Conservation (phyloP, 1,284 basidiomycete genomes). For the Ustilago hordei region DNA sequence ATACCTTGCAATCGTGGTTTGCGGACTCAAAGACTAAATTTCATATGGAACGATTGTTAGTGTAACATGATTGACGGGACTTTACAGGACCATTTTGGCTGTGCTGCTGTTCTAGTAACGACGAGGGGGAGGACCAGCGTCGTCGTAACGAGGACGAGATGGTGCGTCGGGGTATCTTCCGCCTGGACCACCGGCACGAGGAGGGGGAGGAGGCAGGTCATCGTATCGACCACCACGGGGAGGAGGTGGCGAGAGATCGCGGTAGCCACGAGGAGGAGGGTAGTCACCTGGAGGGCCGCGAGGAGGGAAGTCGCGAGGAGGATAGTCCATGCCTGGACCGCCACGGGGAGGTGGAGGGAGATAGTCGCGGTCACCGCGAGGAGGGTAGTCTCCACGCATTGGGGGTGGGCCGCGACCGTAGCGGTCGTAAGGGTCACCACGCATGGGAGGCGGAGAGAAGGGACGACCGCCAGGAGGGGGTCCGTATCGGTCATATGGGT, state of each 20-base stretch:
- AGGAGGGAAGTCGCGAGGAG: constrained; percentile 52
- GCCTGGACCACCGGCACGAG: constrained; percentile 38
- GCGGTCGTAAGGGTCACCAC: constrained; percentile 51
- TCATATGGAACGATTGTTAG: constrained; percentile 3
- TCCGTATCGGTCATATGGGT: constrained; percentile 68
- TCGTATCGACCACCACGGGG: constrained; percentile 51
- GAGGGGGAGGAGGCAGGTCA: constrained; percentile 56
- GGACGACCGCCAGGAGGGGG: constrained; percentile 56
- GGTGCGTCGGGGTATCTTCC: constrained; percentile 40
- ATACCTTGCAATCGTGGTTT: not conserved
- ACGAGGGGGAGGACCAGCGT: constrained; percentile 45
- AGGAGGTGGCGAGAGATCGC: constrained; percentile 52
- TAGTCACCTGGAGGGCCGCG: constrained; percentile 57
- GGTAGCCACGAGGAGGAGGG: constrained; percentile 55
- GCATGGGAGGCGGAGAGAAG: constrained; percentile 51
- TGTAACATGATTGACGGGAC: constrained; percentile 14
- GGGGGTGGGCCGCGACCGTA: constrained; percentile 50
- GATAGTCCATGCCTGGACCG: constrained; percentile 55
- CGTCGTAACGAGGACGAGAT: constrained; percentile 47
- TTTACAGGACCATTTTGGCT: not conserved
- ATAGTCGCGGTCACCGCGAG: constrained; percentile 45
- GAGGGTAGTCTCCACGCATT: constrained; percentile 50
- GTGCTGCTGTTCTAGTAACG: constrained; percentile 23
- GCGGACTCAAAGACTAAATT: not conserved
- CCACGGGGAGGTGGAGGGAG: constrained; percentile 44